A percentile compares a stretch with the other conserved stretches of the same genome.
Conservation (phyloP, 148 eudicot species). For the Amaranthus hypochondriacus region DNA sequence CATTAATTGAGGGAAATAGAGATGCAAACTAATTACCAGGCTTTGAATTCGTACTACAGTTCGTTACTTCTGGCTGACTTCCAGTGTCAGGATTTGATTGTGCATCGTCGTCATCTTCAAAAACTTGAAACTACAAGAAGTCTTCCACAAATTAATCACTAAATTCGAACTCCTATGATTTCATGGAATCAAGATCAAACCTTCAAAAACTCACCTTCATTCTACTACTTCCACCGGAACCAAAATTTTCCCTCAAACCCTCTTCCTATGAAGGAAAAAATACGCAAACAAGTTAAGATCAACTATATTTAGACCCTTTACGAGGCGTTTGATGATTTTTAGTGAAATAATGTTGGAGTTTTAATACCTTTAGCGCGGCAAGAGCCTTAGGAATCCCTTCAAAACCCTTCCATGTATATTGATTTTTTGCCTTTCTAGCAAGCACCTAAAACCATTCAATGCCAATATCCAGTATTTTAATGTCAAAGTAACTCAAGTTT, state of each 20-base stretch:
- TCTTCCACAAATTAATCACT: background rate
- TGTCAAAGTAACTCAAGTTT: background rate
- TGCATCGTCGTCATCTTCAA: constrained; percentile 59
- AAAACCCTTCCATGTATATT: constrained; percentile 86
- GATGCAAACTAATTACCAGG: constrained; percentile 40
- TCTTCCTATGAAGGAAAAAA: constrained; percentile 42
- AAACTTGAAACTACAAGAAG: constrained; percentile 33
- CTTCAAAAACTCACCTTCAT: constrained; percentile 37
- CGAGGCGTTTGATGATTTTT: background rate
- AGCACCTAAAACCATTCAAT: constrained; percentile 45
- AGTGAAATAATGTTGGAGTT: background rate
- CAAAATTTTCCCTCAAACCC: constrained; percentile 61
- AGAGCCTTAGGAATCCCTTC: constrained; percentile 68
- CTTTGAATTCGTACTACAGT: constrained; percentile 37
- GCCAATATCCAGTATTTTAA: background rate
- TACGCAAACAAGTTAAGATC: background rate
- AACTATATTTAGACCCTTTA: background rate
- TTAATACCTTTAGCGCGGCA: constrained; percentile 55
- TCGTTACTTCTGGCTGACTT: constrained; percentile 52
- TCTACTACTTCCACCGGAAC: constrained; percentile 29
- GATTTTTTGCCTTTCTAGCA: constrained; percentile 74
- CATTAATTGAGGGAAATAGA: background rate
- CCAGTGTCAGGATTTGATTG: constrained; percentile 42
- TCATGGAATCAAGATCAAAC: background rate
- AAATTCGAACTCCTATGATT: background rate